These are phyloP conservation scores for Fistulifera solaris DNA, from an alignment of 108 stramenopile genomes.

Conservation along the genomic window DNA sequence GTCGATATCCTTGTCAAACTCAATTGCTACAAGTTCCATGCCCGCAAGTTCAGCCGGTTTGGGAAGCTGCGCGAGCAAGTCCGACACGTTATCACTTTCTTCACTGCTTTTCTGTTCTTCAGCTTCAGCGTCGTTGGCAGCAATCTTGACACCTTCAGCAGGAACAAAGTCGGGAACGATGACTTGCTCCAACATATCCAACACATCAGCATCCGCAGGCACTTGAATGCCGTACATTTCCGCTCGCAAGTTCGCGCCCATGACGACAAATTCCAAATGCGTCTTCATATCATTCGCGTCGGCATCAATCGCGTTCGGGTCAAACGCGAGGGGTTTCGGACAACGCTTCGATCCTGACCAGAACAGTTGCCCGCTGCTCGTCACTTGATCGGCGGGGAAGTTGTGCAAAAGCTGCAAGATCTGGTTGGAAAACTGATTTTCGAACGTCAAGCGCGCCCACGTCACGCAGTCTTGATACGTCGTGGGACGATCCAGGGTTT, in stretches of 20 bases:
- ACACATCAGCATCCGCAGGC: conserved; percentile 70
- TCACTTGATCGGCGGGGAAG: conserved; percentile 92
- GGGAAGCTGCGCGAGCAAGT: conserved; percentile 59
- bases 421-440: conserved; percentile 88
- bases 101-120: conserved; percentile 48
- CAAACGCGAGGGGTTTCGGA: conserved; percentile 84
- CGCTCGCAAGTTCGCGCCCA: conserved; percentile 93
- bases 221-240: conserved; percentile 85
- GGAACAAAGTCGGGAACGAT: conserved; percentile 93
- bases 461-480: conserved; percentile 90
- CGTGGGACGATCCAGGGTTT: conserved; percentile 76
- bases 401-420: conserved; percentile 93
- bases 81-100: conserved; percentile 19
- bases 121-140: conserved; percentile 87
- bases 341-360: conserved; percentile 96
- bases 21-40: conserved; percentile 82
- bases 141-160: conserved; percentile 92
- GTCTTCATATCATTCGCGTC: conserved; percentile 80
- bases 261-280: conserved; percentile 90
- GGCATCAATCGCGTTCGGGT: conserved; percentile 65
- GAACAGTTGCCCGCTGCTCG: conserved; percentile 84
- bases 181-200: conserved; percentile 71
- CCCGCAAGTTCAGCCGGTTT: conserved; percentile 77
- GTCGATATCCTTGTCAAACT: conserved; percentile 98
- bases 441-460: conserved; percentile 94